phyloP scores from a whole-genome alignment of 164 flowering plant genomes.

The Tetrastigma voinierianum region DNA sequence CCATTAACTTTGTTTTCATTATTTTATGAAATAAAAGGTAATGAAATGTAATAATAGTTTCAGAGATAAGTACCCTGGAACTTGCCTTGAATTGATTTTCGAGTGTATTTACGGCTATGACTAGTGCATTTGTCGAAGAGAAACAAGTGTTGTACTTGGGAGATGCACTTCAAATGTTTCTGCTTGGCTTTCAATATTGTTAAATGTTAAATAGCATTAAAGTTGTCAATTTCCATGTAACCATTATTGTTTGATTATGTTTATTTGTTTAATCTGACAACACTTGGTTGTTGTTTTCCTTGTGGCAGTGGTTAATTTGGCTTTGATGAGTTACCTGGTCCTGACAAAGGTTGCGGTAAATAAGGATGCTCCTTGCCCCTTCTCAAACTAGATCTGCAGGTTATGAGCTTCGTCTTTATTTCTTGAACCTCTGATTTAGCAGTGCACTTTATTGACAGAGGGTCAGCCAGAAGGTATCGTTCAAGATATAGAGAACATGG shows the following conservation, averaged over 20 bases:
- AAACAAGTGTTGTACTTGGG: no score
- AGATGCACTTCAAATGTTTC: no score
- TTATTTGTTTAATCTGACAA: neutral
- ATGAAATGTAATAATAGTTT: no score
- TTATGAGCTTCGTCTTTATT: neutral
- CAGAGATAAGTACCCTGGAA: no score
- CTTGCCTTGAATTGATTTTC: no score
- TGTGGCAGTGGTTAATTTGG: slow-evolving; percentile 78
- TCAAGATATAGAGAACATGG: slow-evolving; percentile 62
- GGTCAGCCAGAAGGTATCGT: slow-evolving; percentile 64
- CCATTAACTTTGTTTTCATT: no score
- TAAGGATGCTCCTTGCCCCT: slow-evolving; percentile 16
- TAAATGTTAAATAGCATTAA: no score
- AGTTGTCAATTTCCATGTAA: neutral
- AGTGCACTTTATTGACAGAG: slow-evolving; percentile 29
- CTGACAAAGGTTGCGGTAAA: slow-evolving; percentile 90
- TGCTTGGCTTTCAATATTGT: no score
- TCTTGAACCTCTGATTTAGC: neutral
- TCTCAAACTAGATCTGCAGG: neutral
- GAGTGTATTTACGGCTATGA: no score
- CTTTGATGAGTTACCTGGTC: slow-evolving; percentile 89
- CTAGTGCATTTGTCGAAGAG: no score
- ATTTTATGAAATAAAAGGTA: no score
- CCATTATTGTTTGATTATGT: neutral
- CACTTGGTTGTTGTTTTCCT: slow-evolving; percentile 8